phyloP scores from a whole-genome alignment of 2,329 filamentous ascomycete genomes.

The Aplosporella prunicola region DNA sequence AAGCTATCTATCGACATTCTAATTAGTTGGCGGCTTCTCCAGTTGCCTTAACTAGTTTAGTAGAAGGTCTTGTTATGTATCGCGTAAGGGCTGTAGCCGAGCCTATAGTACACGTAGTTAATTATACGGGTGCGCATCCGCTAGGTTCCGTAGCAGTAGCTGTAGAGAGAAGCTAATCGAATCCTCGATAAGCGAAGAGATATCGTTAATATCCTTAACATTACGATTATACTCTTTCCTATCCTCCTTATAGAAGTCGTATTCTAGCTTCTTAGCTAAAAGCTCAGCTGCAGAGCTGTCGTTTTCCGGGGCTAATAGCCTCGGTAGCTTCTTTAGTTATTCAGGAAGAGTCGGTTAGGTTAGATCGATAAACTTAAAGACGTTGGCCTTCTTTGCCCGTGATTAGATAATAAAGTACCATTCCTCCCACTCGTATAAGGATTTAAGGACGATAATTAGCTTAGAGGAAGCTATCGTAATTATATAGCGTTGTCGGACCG shows the following conservation, averaged over 20 bases:
- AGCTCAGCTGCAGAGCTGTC: too few species aligned
- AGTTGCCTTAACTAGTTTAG: not conserved
- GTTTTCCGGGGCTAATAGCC: not conserved
- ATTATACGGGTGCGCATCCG: not conserved
- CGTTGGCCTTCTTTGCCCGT: not conserved
- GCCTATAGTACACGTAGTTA: not conserved
- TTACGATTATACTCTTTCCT: not conserved
- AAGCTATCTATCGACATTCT: too few species aligned
- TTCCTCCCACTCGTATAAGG: not conserved
- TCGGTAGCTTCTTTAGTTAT: not conserved
- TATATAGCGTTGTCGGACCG: too few species aligned
- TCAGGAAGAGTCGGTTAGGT: not conserved
- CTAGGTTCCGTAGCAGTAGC: not conserved
- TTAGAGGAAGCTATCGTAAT: too few species aligned
- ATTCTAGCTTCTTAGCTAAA: not conserved
- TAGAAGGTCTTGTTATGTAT: not conserved
- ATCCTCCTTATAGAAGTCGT: not conserved
- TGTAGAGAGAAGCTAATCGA: not conserved
- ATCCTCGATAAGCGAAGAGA: not conserved
- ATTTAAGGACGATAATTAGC: not conserved
- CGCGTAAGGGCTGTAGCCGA: not conserved
- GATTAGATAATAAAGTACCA: conserved; percentile 1
- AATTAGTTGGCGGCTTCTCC: too few species aligned
- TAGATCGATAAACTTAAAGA: not conserved
- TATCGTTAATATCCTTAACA: not conserved